Base-by-base conservation (phyloP, 148 eudicot species). In the Amaranthus hypochondriacus region DNA sequence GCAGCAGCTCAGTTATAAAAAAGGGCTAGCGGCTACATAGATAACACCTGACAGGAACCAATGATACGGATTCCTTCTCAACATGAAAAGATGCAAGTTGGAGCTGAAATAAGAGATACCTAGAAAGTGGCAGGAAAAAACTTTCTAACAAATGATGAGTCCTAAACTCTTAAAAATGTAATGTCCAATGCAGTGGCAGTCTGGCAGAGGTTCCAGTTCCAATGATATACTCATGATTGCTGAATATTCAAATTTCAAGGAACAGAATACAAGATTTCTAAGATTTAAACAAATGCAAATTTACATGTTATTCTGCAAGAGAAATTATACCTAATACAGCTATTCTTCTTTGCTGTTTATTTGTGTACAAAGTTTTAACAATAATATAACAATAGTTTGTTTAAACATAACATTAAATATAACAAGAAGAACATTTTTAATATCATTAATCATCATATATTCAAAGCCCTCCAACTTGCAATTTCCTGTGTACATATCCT, bases 51-150 rank as follows among this genome's bases (percentile, higher is more conserved):
- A 56, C 9, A 49, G 28, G 56, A 58, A 48, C 39, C 58, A 8
- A 42, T 73, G 81, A 79, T 74, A 74, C 74, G 74, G 74, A 79
- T 75, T 79, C 78, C 70, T 39, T 69, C 48, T 9, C 63, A 21
- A 69, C 69, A 69, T 67, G 68, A 10, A 50, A 55, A 54, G 73
- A 65, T 78, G 68, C 71, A 70, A 56, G 43, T 57, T 70, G 56
- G 68, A 70, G 71, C 54, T 56, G 71, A 71, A 56, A 74, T 74
- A 56, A 21, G 28, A 75, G 67, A 74, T 64, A 70, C 82, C 75
- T 75, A 64, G 48, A 75, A 74, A 62, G 42, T 53, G 66, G 73
- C 67, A 67, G 56, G 52, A 80, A 52, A 49, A n/a, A 15, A 47
- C 76, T 80, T 60, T 76, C 60, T 56, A 76, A 71, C 75, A 71